Base-by-base conservation (phyloP, 208 protist genomes). In the Trypanosoma avium region DNA sequence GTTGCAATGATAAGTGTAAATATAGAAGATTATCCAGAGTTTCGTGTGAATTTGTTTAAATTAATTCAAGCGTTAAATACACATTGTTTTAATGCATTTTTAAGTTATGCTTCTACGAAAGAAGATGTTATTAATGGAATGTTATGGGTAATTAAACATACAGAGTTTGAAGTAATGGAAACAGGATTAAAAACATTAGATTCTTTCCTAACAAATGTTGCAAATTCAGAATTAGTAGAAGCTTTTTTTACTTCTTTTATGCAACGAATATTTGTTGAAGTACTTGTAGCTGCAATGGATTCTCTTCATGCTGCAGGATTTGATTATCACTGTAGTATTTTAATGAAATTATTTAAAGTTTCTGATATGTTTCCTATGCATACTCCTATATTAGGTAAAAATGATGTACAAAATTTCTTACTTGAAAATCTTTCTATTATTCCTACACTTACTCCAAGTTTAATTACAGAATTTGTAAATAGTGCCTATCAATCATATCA, bases 111-210 rank as follows among this genome's bases (percentile, higher is more conserved):
- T 15, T 67, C 84, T 19, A 60, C 67, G 0, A 75, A 90, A 62
- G 86, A 82, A 55, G 76, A 88, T 54, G 75, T 99, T 12, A 84
- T 99, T 32, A 93, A 97, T 38, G 93, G 90, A 22, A 92, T 99
- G 72, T 79, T 99, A 35, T 99, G 98, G 97, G 98, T 97, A 0
- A 97, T 99, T 65, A 98, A 99, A 73, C 98, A 99, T 84, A 97
- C 88, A 3, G 97, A 99, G 75, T 91, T 93, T 61, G 92, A 97
- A 38, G 97, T 97, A 29, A 92, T 93, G 88, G 79, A 72, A 1
- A 91, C 83, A 7, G 90, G 84, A 12, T 79, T 97, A 13, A 90
- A 99, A 59, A 98, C 95, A 43, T 81, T 99, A 6, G 73, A 94
- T 47, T 66, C 93, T n/a, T 88, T 99, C 21, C 74, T 99, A 21